Conservation (phyloP, 768 basidiomycete species). For the Mycena sanguinolenta region DNA sequence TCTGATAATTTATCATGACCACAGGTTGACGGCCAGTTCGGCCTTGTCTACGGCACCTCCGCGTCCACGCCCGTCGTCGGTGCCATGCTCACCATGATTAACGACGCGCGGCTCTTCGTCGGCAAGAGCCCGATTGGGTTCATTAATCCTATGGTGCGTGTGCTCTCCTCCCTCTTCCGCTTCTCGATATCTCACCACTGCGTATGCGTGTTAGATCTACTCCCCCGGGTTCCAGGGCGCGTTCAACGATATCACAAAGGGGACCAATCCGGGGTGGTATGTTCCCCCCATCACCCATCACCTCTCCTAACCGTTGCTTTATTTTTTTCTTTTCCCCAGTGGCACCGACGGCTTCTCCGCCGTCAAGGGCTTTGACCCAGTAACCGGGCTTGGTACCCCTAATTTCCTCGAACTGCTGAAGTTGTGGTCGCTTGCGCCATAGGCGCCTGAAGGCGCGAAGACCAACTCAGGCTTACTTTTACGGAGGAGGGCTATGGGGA, state of each 20-base stretch:
- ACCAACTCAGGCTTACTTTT: too few relatives aligned
- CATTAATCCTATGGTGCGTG: conserved; percentile 54
- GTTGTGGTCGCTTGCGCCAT: conserved; percentile 45
- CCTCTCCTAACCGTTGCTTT: background rate
- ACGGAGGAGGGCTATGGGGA: too few relatives aligned
- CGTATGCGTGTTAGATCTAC: too few relatives aligned
- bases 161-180: background rate
- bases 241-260: conserved; percentile 65
- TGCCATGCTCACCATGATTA: conserved; percentile 63
- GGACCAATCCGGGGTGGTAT: conserved; percentile 58
- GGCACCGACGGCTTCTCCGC: conserved; percentile 51
- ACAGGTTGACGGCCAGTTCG: conserved; percentile 54
- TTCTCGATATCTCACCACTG: too few relatives aligned
- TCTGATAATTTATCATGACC: too few relatives aligned
- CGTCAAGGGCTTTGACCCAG: conserved; percentile 55
- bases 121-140: conserved; percentile 63
- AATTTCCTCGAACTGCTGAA: conserved; percentile 52
- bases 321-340: background rate
- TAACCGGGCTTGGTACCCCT: conserved; percentile 67
- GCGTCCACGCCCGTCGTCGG: conserved; percentile 63
- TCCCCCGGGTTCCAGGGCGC: conserved; percentile 52
- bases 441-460: too few relatives aligned
- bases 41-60: conserved; percentile 61
- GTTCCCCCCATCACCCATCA: background rate
- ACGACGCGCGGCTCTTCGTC: conserved; percentile 60